These are phyloP conservation scores for Gymnopilus dilepis DNA, from an alignment of 768 basidiomycete species.

Conservation along the genomic window DNA sequence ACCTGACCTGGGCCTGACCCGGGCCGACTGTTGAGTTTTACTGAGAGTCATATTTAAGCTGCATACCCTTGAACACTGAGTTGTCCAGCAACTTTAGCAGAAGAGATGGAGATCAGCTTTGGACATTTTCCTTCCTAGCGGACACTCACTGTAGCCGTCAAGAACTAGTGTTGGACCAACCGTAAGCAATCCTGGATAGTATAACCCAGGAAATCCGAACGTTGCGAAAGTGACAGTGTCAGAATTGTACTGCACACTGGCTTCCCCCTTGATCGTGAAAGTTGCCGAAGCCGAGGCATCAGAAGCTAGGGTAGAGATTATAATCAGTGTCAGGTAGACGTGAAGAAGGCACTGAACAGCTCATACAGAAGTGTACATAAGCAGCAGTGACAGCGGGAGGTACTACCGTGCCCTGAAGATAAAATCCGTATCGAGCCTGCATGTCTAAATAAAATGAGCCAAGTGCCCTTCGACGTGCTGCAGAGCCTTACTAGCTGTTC, in stretches of 20 bases:
- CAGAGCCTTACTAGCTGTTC: conserved; percentile 11
- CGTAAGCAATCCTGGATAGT: conserved; percentile 30
- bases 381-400: conserved; percentile 21
- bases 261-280: conserved; percentile 25
- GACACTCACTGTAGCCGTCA: conserved; percentile 1
- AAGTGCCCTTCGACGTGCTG: neutral
- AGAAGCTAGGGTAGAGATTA: conserved; percentile 13
- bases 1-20: too few relatives aligned
- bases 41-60: too few relatives aligned
- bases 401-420: conserved; percentile 22
- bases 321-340: neutral
- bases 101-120: neutral
- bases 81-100: neutral
- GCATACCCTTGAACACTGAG: conserved; percentile 1
- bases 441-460: conserved; percentile 8
- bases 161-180: conserved; percentile 25
- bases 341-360: neutral
- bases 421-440: conserved; percentile 20
- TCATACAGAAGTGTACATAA: conserved; percentile 23
- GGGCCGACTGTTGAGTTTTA: too few relatives aligned
- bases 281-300: conserved; percentile 22
- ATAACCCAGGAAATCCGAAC: conserved; percentile 32
- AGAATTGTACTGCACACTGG: conserved; percentile 19
- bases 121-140: neutral
- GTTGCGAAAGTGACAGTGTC: conserved; percentile 14